Evolutionary conservation across 768 basidiomycete species (phyloP).

Genomic region (Favolaschia claudopus): DNA sequence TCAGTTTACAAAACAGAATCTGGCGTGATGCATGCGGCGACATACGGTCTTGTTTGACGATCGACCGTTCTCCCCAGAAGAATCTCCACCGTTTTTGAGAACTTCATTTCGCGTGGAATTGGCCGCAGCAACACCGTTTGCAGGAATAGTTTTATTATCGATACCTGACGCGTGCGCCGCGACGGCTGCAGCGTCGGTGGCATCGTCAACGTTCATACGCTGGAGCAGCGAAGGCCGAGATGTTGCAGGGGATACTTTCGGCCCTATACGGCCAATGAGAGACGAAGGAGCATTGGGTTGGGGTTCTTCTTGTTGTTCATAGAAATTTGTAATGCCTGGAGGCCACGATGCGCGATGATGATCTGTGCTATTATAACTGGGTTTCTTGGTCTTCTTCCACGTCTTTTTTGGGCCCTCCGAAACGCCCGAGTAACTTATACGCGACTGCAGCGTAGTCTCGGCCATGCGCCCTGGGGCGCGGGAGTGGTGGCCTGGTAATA

Average conservation of each 20-base stretch:
- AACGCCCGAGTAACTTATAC: background rate
- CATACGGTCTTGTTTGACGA: no score
- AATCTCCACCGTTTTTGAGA: no score
- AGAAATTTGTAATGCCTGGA: background rate
- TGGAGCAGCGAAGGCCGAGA: constrained; percentile 12
- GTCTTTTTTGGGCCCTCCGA: background rate
- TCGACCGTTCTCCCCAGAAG: no score
- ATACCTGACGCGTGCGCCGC: no score
- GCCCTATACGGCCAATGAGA: constrained; percentile 20
- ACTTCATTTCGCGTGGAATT: no score
- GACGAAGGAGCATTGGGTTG: background rate
- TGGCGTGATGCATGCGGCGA: no score
- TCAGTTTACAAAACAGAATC: no score
- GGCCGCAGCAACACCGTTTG: no score
- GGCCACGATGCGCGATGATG: background rate
- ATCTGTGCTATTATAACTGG: background rate
- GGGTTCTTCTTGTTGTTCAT: background rate
- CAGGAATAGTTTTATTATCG: no score
- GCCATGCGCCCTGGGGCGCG: background rate
- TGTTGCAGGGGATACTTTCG: background rate
- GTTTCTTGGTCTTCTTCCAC: constrained; percentile 12
- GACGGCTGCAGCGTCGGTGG: background rate
- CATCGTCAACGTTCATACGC: constrained; percentile 9
- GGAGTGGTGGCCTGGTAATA: background rate
- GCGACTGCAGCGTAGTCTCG: constrained; percentile 12